Base-by-base conservation (phyloP, 2,329 filamentous ascomycete species). In the Penicillium brasilianum region DNA sequence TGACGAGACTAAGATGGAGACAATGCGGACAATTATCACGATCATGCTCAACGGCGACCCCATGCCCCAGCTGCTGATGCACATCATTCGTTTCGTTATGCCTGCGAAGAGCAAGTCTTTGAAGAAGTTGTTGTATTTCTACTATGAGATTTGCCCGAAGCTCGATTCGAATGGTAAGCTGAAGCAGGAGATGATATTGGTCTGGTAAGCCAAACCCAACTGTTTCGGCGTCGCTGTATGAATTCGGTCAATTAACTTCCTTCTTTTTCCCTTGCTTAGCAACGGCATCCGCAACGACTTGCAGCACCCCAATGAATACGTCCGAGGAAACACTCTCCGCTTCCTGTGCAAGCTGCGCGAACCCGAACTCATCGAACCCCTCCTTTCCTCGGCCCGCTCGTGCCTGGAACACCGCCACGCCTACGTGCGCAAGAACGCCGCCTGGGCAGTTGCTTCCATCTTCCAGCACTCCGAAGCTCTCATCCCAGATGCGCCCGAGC, bases 51-150 rank as follows among this genome's bases (percentile, higher is more conserved):
- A 98, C 78, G 95, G 95, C 70, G 94, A 99, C 76, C 89, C 95
- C 43, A 95, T 99, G 90, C 90, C 93, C 28, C 89, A 93, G 70
- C 85, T 99, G 20, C 88, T 99, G 71, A 99, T 99, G 95, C 95
- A 98, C 82, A 99, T 99, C 75, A 99, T 99, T 78, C 92, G 95
- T 77, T 99, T 99, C 77, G 93, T 99, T 72, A 99, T 99, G 95
- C 95, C 95, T 14, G 97, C 93, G 66, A 97, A 96, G 83, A 92
- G 91, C 80, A 99, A 99, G 83, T 84, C 90, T 44, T 84, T 99
- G 72, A 99, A 99, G 87, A 99, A 99, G 84, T 86, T 99, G 63
- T 87, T 99, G 58, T 99, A 99, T 82, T 95, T 99, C 79, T 99
- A 99, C 83, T 97, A 98, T 77, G 95, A 99, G 81, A 95, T 98